phyloP scores from a whole-genome alignment of 1,139 yeast genomes.

The Diutina catenulata region DNA sequence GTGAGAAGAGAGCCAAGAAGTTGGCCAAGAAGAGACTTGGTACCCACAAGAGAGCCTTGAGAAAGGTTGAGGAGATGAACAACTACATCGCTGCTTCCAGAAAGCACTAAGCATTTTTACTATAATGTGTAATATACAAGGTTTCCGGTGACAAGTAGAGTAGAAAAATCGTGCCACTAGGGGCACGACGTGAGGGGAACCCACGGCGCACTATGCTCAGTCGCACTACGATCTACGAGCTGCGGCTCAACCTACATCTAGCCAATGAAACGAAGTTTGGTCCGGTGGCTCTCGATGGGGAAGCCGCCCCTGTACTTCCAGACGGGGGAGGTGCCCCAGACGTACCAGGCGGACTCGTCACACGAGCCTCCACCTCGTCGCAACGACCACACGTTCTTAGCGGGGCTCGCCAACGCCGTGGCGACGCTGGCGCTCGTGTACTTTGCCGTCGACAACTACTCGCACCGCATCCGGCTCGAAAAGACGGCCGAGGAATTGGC shows the following conservation, averaged over 20 bases:
- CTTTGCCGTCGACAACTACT: constrained; percentile 42
- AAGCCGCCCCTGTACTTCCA: no score
- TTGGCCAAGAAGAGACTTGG: constrained; percentile 99
- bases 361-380: no score
- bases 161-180: no score
- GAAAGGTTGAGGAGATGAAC: constrained; percentile 98
- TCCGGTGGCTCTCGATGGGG: no score
- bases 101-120: constrained; percentile 39
- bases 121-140: constrained; percentile 5
- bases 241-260: no score
- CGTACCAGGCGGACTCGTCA: no score
- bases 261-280: no score
- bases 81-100: constrained; percentile 95
- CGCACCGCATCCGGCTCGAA: constrained; percentile 30
- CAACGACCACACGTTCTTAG: no score
- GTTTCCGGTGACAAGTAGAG: background rate
- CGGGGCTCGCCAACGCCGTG: constrained; percentile 22
- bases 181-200: no score
- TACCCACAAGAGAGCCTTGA: constrained; percentile 99
- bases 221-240: no score
- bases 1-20: constrained; percentile 99
- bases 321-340: no score
- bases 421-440: constrained; percentile 31
- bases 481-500: constrained; percentile 26
- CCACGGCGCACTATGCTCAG: no score